A percentile compares a stretch with the other conserved stretches of the same genome.
These are phyloP conservation scores for Cordyceps cicadae DNA, from an alignment of 2,329 filamentous ascomycete species.

Conservation along the genomic window DNA sequence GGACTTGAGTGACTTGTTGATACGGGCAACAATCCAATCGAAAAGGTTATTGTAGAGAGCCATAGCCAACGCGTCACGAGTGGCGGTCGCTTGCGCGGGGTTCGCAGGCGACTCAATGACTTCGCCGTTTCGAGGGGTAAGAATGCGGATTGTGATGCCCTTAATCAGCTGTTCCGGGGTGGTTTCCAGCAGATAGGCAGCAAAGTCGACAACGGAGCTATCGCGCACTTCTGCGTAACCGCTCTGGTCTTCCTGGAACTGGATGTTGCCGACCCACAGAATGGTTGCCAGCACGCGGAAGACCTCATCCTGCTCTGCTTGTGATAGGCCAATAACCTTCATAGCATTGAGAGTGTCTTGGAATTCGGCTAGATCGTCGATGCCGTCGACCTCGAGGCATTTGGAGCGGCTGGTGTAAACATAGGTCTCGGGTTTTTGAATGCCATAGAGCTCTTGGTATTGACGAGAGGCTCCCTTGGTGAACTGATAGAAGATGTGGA, in stretches of 20 bases:
- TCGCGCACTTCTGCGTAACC: conserved; percentile 83
- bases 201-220: conserved; percentile 85
- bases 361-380: conserved; percentile 85
- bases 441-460: conserved; percentile 79
- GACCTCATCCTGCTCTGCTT: conserved; percentile 88
- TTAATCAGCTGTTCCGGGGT: conserved; percentile 72
- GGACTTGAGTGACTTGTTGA: conserved; percentile 81
- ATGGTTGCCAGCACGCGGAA: conserved; percentile 91
- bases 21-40: conserved; percentile 92
- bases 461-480: conserved; percentile 85
- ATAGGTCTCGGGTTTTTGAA: conserved; percentile 89
- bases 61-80: conserved; percentile 85
- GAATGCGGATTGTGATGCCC: conserved; percentile 79
- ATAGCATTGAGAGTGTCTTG: conserved; percentile 88
- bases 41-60: conserved; percentile 98
- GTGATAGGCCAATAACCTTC: conserved; percentile 81
- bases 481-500: conserved; percentile 99
- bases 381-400: conserved; percentile 88
- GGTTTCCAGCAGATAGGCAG: conserved; percentile 88
- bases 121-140: conserved; percentile 60
- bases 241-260: conserved; percentile 80
- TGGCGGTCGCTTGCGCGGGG: conserved; percentile 73
- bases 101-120: conserved; percentile 74
- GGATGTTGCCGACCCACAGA: conserved; percentile 90
- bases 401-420: conserved; percentile 89